Evolutionary conservation across 257 asterid species (phyloP).

Genomic region (Petrea volubilis): DNA sequence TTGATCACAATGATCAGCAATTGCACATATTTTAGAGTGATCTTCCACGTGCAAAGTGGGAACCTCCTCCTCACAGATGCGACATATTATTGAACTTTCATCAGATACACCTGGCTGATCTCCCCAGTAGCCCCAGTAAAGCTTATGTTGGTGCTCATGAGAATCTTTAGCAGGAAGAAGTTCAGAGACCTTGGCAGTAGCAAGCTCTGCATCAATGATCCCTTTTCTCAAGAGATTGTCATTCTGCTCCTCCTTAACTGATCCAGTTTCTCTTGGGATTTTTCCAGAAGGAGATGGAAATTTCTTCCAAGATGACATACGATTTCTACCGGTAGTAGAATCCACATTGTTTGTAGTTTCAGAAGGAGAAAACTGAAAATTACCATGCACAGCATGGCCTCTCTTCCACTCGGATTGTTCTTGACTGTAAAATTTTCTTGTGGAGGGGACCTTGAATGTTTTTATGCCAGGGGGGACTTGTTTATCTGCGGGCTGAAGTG

Average conservation of each 20-base stretch:
- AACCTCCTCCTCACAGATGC: conserved; percentile 98
- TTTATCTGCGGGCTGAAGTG: conserved; percentile 78
- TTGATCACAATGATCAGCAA: conserved; percentile 96
- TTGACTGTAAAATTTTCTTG: conserved; percentile 87
- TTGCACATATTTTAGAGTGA: conserved; percentile 94
- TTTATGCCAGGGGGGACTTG: conserved; percentile 48
- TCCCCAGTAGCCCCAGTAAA: conserved; percentile 93
- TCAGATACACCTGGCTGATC: conserved; percentile 78
- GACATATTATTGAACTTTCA: conserved; percentile 93
- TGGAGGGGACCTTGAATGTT: conserved; percentile 41
- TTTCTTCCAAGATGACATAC: conserved; percentile 92
- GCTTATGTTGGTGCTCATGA: conserved; percentile 67
- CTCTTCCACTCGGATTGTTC: conserved; percentile 84
- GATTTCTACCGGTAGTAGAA: conserved; percentile 58
- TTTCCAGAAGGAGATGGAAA: conserved; percentile 74
- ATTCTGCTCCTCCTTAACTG: conserved; percentile 52
- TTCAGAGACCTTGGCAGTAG: conserved; percentile 58
- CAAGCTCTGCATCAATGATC: conserved; percentile 55
- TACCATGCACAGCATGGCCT: conserved; percentile 48
- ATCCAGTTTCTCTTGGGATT: conserved; percentile 61
- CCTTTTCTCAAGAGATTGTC: conserved; percentile 48
- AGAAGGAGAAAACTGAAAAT: conserved; percentile 39
- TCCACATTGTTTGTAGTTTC: conserved; percentile 51
- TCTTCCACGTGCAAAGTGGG: conserved; percentile 97
- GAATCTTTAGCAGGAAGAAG: conserved; percentile 57